Conservation (phyloP, 257 asterid genomes). For the Nicotiana noctiflora region DNA sequence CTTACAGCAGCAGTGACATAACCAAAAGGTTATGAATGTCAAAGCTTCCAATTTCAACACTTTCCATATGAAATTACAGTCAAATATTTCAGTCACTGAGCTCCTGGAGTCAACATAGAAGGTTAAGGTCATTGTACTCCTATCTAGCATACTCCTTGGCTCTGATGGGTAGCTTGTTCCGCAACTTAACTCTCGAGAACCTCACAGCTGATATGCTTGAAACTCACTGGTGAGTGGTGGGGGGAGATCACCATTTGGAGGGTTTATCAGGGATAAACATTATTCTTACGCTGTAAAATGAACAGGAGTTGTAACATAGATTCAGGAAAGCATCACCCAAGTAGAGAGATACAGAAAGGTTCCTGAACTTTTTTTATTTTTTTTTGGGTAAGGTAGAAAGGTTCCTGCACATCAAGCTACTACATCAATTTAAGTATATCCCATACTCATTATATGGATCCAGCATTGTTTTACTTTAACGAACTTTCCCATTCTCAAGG, state of each 20-base stretch:
- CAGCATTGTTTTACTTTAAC: not conserved
- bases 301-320: not conserved
- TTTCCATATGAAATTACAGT: not conserved
- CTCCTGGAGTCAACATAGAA: not conserved
- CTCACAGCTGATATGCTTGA: not conserved
- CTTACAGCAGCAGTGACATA: not conserved
- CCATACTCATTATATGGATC: not conserved
- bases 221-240: not conserved
- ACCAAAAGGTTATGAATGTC: not conserved
- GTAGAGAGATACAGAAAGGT: not conserved
- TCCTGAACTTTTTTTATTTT: not conserved
- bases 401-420: not conserved
- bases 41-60: not conserved
- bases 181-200: not conserved
- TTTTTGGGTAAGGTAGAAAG: not conserved
- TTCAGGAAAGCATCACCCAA: not conserved
- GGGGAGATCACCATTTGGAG: not conserved
- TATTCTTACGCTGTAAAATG: not conserved
- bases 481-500: not conserved
- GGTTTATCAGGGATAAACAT: not conserved
- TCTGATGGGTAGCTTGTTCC: not conserved
- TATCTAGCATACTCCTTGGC: not conserved
- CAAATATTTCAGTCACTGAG: not conserved
- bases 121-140: not conserved
- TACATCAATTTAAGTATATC: not conserved